A percentile compares a stretch with the other conserved stretches of the same genome.
phyloP scores from a whole-genome alignment of 148 eudicot species.

The Camellia granthamiana region DNA sequence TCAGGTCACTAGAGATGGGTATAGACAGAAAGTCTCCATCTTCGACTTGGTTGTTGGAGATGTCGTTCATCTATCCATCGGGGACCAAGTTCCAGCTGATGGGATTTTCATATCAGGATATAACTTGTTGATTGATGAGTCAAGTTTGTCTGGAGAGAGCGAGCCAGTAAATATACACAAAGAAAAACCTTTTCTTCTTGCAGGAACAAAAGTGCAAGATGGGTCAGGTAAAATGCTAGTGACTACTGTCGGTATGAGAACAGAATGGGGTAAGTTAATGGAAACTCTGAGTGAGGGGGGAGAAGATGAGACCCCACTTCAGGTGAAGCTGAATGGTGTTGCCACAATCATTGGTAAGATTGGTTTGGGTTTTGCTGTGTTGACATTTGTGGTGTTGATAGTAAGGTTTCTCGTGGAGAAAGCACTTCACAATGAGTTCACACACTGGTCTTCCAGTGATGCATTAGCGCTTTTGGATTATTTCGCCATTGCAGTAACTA shows the following conservation, averaged over 20 bases:
- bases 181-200: slow-evolving; percentile 68
- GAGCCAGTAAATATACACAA: slow-evolving; percentile 52
- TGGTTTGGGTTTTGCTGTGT: slow-evolving; percentile 74
- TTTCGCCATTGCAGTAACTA: slow-evolving; percentile 90
- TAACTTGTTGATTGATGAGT: slow-evolving; percentile 76
- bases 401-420: slow-evolving; percentile 63
- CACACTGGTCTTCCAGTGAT: slow-evolving; percentile 71
- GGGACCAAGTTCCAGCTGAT: slow-evolving; percentile 91
- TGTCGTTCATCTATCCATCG: slow-evolving; percentile 67
- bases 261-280: slow-evolving; percentile 96
- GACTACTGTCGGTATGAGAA: slow-evolving; percentile 97
- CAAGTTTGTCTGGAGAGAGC: slow-evolving; percentile 92
- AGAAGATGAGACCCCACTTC: slow-evolving; percentile 92
- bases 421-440: slow-evolving; percentile 38
- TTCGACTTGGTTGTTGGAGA: slow-evolving; percentile 92
- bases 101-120: slow-evolving; percentile 83
- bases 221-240: slow-evolving; percentile 90
- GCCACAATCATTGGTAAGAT: slow-evolving; percentile 95
- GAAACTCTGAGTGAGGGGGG: slow-evolving; percentile 83
- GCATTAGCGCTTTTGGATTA: slow-evolving; percentile 66
- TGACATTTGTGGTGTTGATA: slow-evolving; percentile 67
- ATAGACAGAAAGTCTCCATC: slow-evolving; percentile 66
- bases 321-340: slow-evolving; percentile 93
- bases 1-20: slow-evolving; percentile 83
- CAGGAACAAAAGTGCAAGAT: slow-evolving; percentile 91